phyloP scores from a whole-genome alignment of 2,329 filamentous ascomycete species.

The Fusarium sp. region DNA sequence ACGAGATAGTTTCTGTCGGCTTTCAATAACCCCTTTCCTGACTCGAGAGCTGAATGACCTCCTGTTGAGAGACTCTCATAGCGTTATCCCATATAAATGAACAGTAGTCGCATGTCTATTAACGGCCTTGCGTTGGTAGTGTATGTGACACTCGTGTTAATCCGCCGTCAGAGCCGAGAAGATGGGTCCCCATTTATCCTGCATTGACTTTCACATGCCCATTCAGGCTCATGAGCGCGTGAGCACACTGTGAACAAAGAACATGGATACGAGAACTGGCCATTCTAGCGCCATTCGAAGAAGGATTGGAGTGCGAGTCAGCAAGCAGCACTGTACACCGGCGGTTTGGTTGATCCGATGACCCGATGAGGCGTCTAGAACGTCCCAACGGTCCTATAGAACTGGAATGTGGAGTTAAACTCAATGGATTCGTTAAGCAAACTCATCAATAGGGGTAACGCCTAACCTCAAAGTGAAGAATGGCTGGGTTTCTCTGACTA shows the following conservation, averaged over 20 bases:
- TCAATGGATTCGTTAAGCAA: not conserved
- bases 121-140: constrained; percentile 4
- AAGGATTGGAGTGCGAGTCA: not conserved
- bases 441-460: not conserved
- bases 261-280: constrained; percentile 34
- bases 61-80: not conserved
- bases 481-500: not conserved
- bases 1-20: constrained; percentile 5
- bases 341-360: constrained; percentile 31
- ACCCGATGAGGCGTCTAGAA: constrained; percentile 4
- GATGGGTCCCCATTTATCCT: constrained; percentile 14
- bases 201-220: constrained; percentile 33
- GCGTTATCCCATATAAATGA: not conserved
- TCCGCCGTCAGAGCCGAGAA: constrained; percentile 38
- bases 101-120: not conserved
- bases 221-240: constrained; percentile 33
- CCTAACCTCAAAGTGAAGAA: not conserved
- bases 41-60: not conserved
- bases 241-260: constrained; percentile 25
- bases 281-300: constrained; percentile 8
- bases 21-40: constrained; percentile 26
- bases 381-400: constrained; percentile 2
- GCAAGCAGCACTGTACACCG: constrained; percentile 10
- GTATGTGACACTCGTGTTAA: constrained; percentile 11
- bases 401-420: constrained; percentile 35